Conservation (phyloP, 805 yeast species). For the Candida railenensis region DNA sequence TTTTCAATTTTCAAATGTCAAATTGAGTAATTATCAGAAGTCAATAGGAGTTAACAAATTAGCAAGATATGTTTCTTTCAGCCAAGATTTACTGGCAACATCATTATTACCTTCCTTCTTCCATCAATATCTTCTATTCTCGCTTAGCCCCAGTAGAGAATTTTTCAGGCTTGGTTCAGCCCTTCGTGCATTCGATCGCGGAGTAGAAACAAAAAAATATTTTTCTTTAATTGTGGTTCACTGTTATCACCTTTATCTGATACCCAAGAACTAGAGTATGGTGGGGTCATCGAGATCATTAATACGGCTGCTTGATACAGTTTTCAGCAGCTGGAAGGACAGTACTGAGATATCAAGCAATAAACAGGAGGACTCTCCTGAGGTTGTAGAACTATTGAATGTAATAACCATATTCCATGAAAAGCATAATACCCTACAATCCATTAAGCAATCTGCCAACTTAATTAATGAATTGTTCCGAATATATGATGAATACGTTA, state of each 20-base stretch:
- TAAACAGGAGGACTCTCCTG: constrained; percentile 9
- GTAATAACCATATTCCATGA: constrained; percentile 18
- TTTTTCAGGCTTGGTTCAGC: too few relatives aligned
- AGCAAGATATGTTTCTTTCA: too few relatives aligned
- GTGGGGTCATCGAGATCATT: constrained; percentile 27
- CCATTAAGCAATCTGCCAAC: constrained; percentile 25
- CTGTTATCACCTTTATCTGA: too few relatives aligned
- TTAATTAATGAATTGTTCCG: constrained; percentile 36
- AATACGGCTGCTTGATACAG: constrained; percentile 21
- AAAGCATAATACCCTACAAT: constrained; percentile 35
- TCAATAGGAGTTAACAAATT: too few relatives aligned
- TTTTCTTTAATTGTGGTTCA: too few relatives aligned
- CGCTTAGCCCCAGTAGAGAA: too few relatives aligned
- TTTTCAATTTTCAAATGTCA: too few relatives aligned
- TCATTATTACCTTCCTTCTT: too few relatives aligned
- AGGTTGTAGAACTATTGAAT: constrained; percentile 9
- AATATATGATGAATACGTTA: constrained; percentile 30
- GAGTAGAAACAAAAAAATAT: background rate
- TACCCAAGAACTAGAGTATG: constrained; percentile 11
- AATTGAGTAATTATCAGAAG: too few relatives aligned
- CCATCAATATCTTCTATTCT: too few relatives aligned
- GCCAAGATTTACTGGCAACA: too few relatives aligned
- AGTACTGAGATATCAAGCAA: background rate
- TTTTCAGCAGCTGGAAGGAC: constrained; percentile 12
- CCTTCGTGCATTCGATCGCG: too few relatives aligned